phyloP scores from a whole-genome alignment of 352 stramenopile genomes.

The Plasmopara viticola region DNA sequence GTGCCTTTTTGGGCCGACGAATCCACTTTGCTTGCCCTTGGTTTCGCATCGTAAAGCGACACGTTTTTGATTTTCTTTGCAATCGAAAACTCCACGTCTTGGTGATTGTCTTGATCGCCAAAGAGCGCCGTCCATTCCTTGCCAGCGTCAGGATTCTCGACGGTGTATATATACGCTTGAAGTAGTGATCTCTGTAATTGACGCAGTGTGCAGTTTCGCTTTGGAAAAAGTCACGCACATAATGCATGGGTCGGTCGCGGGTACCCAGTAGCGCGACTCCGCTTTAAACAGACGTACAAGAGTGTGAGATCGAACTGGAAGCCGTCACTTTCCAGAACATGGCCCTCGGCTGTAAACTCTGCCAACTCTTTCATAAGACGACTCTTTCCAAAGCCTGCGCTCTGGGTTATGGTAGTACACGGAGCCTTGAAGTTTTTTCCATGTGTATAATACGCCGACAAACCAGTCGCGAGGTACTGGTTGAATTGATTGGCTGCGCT shows the following conservation, averaged over 20 bases:
- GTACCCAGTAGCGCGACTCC: not conserved
- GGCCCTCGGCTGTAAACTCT: not conserved
- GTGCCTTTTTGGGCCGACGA: not conserved
- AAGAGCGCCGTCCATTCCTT: not conserved
- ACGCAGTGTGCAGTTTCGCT: no score
- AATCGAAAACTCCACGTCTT: not conserved
- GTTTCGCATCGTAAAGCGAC: not conserved
- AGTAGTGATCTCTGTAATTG: not conserved
- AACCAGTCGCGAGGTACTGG: no score
- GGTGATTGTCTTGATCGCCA: not conserved
- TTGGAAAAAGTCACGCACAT: not conserved
- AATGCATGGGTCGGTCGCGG: not conserved
- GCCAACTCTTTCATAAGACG: not conserved
- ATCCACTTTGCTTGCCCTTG: not conserved
- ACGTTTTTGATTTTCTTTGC: not conserved
- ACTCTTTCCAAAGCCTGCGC: conserved; percentile 1
- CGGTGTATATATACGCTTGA: not conserved
- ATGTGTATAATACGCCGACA: no score
- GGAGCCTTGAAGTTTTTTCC: not conserved
- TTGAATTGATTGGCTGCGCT: no score
- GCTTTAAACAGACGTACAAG: not conserved
- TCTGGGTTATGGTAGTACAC: not conserved
- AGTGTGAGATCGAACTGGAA: not conserved
- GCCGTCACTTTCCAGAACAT: not conserved
- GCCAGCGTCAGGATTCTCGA: not conserved